phyloP scores from a whole-genome alignment of 306 rosid genomes.

The Amphicarpaea edgeworthii region DNA sequence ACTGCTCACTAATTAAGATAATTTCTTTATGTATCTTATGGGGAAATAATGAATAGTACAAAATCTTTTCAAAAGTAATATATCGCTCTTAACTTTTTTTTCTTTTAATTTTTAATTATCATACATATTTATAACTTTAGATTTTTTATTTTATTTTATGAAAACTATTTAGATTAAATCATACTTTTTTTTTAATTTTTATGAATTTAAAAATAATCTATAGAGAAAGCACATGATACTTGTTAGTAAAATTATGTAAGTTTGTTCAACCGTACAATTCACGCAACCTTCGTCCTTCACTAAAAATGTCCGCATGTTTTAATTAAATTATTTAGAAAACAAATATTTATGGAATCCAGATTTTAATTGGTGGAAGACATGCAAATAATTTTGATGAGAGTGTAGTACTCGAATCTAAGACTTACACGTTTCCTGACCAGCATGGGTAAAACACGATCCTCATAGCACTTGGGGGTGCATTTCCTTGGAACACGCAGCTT shows the following conservation, averaged over 20 bases:
- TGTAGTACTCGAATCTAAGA: not conserved
- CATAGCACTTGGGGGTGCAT: conserved; percentile 73
- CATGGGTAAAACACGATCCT: conserved; percentile 70
- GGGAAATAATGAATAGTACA: no score
- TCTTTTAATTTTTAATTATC: not conserved
- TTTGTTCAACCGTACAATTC: not conserved
- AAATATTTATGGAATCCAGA: no score
- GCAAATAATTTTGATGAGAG: conserved; percentile 2
- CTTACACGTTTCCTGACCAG: conserved; percentile 78
- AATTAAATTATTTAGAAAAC: no score
- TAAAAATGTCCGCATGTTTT: no score
- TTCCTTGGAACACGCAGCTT: conserved; percentile 89
- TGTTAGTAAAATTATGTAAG: not conserved
- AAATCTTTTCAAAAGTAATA: not conserved
- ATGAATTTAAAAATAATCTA: not conserved
- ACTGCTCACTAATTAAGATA: not conserved
- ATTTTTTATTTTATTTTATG: not conserved
- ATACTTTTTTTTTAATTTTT: no score
- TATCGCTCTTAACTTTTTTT: not conserved
- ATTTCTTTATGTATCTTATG: no score
- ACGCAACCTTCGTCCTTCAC: no score
- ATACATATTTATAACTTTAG: not conserved
- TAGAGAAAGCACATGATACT: not conserved
- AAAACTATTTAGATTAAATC: no score
- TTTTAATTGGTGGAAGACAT: not conserved